phyloP scores from a whole-genome alignment of 345 rosid species.

The Acer negundo region DNA sequence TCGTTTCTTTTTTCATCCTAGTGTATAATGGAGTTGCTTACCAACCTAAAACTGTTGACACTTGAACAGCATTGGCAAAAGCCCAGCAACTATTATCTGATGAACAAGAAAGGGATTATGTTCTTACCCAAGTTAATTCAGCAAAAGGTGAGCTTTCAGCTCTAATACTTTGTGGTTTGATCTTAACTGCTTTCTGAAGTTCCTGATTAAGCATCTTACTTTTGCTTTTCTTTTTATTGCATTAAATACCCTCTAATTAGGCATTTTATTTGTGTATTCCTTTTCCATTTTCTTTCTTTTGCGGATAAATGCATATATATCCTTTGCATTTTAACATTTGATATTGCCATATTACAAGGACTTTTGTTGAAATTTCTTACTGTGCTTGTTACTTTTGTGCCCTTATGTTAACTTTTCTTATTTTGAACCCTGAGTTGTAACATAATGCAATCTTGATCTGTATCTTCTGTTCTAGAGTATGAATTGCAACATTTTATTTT shows the following conservation, averaged over 20 bases:
- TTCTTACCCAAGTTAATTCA: conserved; percentile 79
- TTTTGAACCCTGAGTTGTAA: not conserved
- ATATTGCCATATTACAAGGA: not conserved
- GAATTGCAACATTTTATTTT: not conserved
- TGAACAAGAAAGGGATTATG: conserved; percentile 86
- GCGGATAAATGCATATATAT: not conserved
- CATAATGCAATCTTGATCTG: not conserved
- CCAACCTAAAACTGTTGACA: conserved; percentile 24
- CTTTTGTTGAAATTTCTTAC: not conserved
- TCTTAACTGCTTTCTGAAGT: not conserved
- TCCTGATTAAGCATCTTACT: conserved; percentile 6
- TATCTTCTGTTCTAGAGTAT: not conserved
- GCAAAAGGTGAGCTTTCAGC: conserved; percentile 66
- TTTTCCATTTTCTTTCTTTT: not conserved
- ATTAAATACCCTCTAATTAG: not conserved
- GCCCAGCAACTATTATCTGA: conserved; percentile 85
- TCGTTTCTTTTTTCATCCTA: not conserved
- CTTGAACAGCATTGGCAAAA: conserved; percentile 81
- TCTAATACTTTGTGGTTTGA: not conserved
- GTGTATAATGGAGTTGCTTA: conserved; percentile 18
- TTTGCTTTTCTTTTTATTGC: not conserved
- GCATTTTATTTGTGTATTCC: conserved; percentile 10
- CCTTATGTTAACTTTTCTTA: not conserved
- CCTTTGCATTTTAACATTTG: not conserved
- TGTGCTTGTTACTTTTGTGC: not conserved